A percentile compares a stretch with the other conserved stretches of the same genome.
Conservation (phyloP, 1,139 yeast genomes). For the Pichia terricola region DNA sequence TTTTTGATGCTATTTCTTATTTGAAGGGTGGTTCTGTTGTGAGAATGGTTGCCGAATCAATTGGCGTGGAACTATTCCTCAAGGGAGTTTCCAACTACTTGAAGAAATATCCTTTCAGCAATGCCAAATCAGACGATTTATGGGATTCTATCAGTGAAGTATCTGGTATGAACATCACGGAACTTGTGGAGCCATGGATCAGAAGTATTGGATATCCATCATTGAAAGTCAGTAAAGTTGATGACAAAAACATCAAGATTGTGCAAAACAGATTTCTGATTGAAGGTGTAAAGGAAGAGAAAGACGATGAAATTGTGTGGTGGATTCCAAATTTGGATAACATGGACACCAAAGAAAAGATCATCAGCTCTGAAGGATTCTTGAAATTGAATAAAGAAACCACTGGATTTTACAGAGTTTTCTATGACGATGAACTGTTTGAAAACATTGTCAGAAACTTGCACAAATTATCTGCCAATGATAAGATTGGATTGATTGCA, state of each 20-base stretch:
- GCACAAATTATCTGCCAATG: slow-evolving; percentile 41
- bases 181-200: slow-evolving; percentile 45
- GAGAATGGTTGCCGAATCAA: slow-evolving; percentile 43
- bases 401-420: slow-evolving; percentile 58
- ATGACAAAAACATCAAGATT: slow-evolving; percentile 28
- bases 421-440: slow-evolving; percentile 45
- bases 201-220: slow-evolving; percentile 45
- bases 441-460: slow-evolving; percentile 34
- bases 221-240: slow-evolving; percentile 27
- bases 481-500: slow-evolving; percentile 58
- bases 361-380: slow-evolving; percentile 23
- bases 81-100: slow-evolving; percentile 46
- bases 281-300: slow-evolving; percentile 37
- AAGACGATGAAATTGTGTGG: slow-evolving; percentile 35
- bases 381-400: slow-evolving; percentile 57
- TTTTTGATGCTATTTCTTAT: slow-evolving; percentile 48
- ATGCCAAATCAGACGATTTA: slow-evolving; percentile 44
- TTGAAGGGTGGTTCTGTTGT: slow-evolving; percentile 48
- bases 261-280: slow-evolving; percentile 48
- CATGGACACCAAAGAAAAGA: slow-evolving; percentile 13
- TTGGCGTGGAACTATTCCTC: slow-evolving; percentile 41
- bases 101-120: slow-evolving; percentile 38
- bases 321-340: slow-evolving; percentile 53
- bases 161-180: slow-evolving; percentile 35
- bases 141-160: slow-evolving; percentile 43